Evolutionary conservation across 768 basidiomycete genomes (phyloP).

Genomic region (Amanita fuliginea): DNA sequence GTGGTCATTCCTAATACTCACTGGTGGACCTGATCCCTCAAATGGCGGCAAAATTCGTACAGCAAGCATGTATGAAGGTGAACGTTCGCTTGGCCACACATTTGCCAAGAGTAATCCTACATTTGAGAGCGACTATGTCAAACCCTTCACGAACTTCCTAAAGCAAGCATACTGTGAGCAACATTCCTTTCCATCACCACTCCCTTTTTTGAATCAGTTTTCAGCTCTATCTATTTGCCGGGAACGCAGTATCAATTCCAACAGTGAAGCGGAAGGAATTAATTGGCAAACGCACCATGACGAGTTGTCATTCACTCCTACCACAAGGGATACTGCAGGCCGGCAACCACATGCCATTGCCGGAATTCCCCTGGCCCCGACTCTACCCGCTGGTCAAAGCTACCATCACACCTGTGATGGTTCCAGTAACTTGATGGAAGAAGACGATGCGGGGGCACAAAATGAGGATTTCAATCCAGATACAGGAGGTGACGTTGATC

Average conservation of each 20-base stretch:
- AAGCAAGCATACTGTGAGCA: neutral
- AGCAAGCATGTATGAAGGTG: conserved; percentile 1
- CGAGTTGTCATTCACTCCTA: neutral
- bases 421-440: too few species aligned
- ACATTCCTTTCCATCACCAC: too few species aligned
- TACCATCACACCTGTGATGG: too few species aligned
- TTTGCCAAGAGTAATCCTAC: conserved; percentile 1
- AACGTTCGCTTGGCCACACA: neutral
- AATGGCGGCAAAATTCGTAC: conserved; percentile 2
- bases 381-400: neutral
- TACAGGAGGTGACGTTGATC: too few species aligned
- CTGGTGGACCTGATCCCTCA: conserved; percentile 8
- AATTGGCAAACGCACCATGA: neutral
- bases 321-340: neutral
- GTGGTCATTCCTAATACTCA: conserved; percentile 1
- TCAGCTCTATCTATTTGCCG: neutral
- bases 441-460: too few species aligned
- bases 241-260: neutral
- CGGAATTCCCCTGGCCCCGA: neutral
- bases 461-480: too few species aligned
- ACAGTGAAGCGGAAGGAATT: neutral
- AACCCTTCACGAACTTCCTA: conserved; percentile 2
- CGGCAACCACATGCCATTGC: neutral
- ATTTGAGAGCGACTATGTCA: neutral
- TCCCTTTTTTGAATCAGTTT: neutral